Conservation (phyloP, 345 rosid genomes). For the Kernera saxatilis region DNA sequence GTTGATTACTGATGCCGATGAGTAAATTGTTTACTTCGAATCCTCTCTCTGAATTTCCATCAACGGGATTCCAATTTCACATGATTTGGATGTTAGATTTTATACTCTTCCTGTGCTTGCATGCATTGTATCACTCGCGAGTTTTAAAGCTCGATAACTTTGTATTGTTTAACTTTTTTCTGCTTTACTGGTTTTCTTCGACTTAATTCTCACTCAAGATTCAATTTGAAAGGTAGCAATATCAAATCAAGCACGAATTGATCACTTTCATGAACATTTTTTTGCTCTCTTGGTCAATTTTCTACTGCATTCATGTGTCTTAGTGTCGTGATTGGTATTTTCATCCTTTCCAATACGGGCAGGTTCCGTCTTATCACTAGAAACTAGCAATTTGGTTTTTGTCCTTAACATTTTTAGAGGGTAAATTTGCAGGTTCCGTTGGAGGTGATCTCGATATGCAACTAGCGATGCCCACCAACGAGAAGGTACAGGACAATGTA, state of each 20-base stretch:
- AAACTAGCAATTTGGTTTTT: background rate
- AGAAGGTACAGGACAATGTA: conserved; percentile 21
- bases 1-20: background rate
- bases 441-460: background rate
- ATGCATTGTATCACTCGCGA: background rate
- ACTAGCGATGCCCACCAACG: background rate
- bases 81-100: background rate
- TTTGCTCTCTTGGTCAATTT: background rate
- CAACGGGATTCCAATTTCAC: background rate
- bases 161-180: background rate
- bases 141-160: background rate
- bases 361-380: background rate
- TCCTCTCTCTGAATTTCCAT: background rate
- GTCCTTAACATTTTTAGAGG: background rate
- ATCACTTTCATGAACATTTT: background rate
- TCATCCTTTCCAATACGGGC: background rate
- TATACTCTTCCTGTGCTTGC: too few relatives aligned
- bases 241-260: background rate
- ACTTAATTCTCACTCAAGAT: background rate
- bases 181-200: background rate
- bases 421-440: background rate
- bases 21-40: background rate
- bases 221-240: background rate
- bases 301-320: background rate
- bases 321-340: background rate